Evolutionary conservation across 441 rosid species (phyloP).

Genomic region (Monsonia emarginata): DNA sequence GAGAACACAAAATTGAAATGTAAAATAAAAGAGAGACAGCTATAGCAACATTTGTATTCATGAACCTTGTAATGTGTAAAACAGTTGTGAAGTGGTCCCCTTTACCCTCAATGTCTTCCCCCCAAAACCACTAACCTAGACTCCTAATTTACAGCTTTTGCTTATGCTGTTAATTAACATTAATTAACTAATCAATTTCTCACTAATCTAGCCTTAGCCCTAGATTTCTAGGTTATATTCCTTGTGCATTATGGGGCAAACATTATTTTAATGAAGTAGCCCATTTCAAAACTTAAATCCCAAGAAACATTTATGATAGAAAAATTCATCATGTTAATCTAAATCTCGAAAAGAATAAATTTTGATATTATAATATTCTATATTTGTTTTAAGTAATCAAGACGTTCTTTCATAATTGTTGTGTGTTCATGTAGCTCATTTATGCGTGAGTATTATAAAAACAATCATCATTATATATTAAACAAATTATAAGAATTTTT

Average conservation of each 20-base stretch:
- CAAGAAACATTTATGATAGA: not conserved
- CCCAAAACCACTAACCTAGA: constrained; percentile 7
- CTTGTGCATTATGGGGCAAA: not conserved
- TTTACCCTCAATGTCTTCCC: constrained; percentile 11
- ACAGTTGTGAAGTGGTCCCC: constrained; percentile 18
- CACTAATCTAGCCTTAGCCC: not conserved
- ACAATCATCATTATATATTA: too few relatives aligned
- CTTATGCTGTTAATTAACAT: not conserved
- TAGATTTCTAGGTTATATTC: not conserved
- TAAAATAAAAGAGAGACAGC: constrained; percentile 13
- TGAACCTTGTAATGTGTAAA: constrained; percentile 14
- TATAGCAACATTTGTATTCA: constrained; percentile 9
- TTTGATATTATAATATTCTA: too few relatives aligned
- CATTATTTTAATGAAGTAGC: not conserved
- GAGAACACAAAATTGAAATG: not conserved
- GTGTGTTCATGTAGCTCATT: too few relatives aligned
- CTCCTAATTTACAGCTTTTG: not conserved
- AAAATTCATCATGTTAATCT: too few relatives aligned
- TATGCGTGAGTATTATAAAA: too few relatives aligned
- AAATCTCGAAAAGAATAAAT: too few relatives aligned
- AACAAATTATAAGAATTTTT: too few relatives aligned
- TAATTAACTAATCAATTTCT: not conserved
- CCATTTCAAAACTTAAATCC: not conserved
- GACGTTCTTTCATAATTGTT: too few relatives aligned
- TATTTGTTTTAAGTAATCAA: too few relatives aligned